These are phyloP conservation scores for Melocanna baccifera DNA, from an alignment of 176 grass and related monocot genomes.

Conservation along the genomic window DNA sequence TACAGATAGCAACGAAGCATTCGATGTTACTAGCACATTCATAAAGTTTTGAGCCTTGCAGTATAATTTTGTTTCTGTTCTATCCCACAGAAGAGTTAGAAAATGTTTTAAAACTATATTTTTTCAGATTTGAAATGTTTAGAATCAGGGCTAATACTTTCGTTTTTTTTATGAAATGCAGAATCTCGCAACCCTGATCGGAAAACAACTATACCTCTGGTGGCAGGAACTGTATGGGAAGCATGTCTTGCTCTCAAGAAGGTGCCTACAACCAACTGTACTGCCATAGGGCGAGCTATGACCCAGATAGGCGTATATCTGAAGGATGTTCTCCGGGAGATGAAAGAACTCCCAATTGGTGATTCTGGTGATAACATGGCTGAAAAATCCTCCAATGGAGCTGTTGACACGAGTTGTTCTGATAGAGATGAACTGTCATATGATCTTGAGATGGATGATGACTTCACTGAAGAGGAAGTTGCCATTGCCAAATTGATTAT, in stretches of 20 bases:
- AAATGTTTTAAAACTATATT: not conserved
- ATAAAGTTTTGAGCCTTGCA: not conserved
- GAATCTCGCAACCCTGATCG: slow-evolving; percentile 47
- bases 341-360: slow-evolving; percentile 72
- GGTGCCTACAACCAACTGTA: slow-evolving; percentile 67
- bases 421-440: slow-evolving; percentile 56
- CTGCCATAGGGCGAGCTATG: slow-evolving; percentile 71
- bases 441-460: slow-evolving; percentile 58
- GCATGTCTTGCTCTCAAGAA: slow-evolving; percentile 84
- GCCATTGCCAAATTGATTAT: slow-evolving; percentile 53
- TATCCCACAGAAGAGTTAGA: not conserved
- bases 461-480: slow-evolving; percentile 74
- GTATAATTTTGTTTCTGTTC: not conserved
- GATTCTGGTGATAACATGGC: slow-evolving; percentile 24
- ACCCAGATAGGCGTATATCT: slow-evolving; percentile 67
- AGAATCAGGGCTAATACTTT: not conserved
- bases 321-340: slow-evolving; percentile 85
- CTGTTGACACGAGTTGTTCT: slow-evolving; percentile 29
- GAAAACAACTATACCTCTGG: slow-evolving; percentile 55
- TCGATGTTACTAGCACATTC: not conserved
- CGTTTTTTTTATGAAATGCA: slow-evolving; percentile 26
- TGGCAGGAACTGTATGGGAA: slow-evolving; percentile 78
- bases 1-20: slow-evolving; percentile 3
- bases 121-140: not conserved
- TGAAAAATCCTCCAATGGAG: slow-evolving; percentile 42